A percentile compares a stretch with the other conserved stretches of the same genome.
Evolutionary conservation across 1,284 basidiomycete genomes (phyloP).

Genomic region (Thecaphora thlaspeos): DNA sequence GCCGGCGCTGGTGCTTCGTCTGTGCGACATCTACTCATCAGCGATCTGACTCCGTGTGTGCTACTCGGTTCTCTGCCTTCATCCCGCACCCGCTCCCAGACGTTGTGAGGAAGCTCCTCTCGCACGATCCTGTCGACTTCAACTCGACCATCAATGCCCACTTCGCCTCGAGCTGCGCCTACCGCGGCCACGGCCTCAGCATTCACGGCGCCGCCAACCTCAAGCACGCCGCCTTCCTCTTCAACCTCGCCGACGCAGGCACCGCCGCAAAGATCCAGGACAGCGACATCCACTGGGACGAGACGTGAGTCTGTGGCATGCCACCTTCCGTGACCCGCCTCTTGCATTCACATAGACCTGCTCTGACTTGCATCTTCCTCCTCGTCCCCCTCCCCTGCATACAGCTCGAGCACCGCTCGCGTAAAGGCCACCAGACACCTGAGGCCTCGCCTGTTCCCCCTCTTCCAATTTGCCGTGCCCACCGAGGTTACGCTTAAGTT

Average conservation of each 20-base stretch:
- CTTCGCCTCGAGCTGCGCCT: constrained; percentile 27
- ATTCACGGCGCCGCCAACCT: constrained; percentile 34
- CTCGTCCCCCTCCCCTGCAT: not conserved
- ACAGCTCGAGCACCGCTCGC: constrained; percentile 15
- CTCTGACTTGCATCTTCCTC: no score
- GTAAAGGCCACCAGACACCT: constrained; percentile 28
- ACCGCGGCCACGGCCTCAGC: constrained; percentile 35
- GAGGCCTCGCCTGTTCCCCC: constrained; percentile 32
- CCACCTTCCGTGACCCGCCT: no score
- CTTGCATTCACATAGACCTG: no score
- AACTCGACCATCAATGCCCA: constrained; percentile 41
- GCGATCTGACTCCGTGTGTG: no score
- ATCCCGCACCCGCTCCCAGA: constrained; percentile 3
- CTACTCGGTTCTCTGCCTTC: no score
- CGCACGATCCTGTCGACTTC: constrained; percentile 31
- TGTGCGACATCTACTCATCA: no score
- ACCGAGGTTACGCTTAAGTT: constrained; percentile 26
- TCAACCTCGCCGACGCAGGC: constrained; percentile 35
- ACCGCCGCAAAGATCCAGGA: constrained; percentile 18
- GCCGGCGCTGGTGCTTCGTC: no score
- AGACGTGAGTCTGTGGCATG: no score
- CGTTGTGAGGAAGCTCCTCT: constrained; percentile 28
- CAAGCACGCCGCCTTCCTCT: constrained; percentile 33
- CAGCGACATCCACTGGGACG: constrained; percentile 31
- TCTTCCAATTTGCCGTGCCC: constrained; percentile 33